Evolutionary conservation across 495 filamentous ascomycete genomes (phyloP), one percentile per base, ranked within the genome.

Genomic region (Talaromyces thailandensis): DNA sequence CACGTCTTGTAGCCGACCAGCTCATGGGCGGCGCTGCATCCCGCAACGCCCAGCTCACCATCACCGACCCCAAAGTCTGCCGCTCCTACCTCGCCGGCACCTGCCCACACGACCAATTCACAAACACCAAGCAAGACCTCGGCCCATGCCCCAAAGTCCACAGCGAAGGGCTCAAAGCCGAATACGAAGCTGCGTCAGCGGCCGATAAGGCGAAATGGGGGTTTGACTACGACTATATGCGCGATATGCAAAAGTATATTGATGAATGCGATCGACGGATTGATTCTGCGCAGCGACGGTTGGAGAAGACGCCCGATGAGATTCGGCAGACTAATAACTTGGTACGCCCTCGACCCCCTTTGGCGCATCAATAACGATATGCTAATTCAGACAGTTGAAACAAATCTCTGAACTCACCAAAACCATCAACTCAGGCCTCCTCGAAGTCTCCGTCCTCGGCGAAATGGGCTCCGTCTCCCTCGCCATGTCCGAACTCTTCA

Each of bases 51-150:
- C 87, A 94, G 74, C 83, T 96, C 69, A 86, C 89, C 52, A 88
- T 98, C 65, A 94, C 90, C 53, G 95, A 99, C 75, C 80, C 88
- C 35, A 96, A 96, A 77, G 90, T 96, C 65, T 99, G 94, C 79
- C 91, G 92, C 59, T 96, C 92, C 62, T 97, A 92, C 76, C 83
- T 99, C 58, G 91, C 85, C 64, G 94, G 94, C 66, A 96, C 90
- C 45, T 99, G 94, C 72, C 94, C 94, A 5, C 93, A 97, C 79
- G 94, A 99, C 77, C 92, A 98, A 70, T 99, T 99, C 84, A 98
- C 93, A 64, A 99, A 99, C 78, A 99, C 94, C 45, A 98, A 96
- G 76, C 91, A 96, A 83, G 94, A 99, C 72, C 83, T 97, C 31
- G 94, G 94, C 21, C 86, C 86, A 0, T 99, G 94, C 68, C 85